Evolutionary conservation across 768 basidiomycete species (phyloP), one percentile per base, ranked within the genome.

Genomic region (Phylloporus scabripes): DNA sequence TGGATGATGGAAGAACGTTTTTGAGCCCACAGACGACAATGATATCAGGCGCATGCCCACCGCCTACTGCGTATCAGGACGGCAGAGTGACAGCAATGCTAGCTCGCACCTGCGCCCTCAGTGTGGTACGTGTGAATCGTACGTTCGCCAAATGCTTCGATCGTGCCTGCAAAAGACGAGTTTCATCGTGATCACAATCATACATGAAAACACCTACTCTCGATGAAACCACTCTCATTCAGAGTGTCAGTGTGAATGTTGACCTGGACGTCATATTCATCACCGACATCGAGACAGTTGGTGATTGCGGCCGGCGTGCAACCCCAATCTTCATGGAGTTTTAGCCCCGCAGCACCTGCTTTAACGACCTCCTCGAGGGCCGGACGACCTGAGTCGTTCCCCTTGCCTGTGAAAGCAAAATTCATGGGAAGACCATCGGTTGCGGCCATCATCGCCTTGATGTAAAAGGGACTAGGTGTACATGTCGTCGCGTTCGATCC

Each of bases 251-350:
- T 94, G 63, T 99, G 96, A 33, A 99, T 96, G 65, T 94, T 52
- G 43, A 90, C 86, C 77, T 98, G 95, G 4, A 99, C 89, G 65
- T 99, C 96, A 64, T 89, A 92, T 51, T 89, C 77, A 58, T 98
- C 92, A 1, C 74, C 93, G 17, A 98, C 78, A 46, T 83, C 80
- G 56, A 99, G 72, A 45, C 83, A 84, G 38, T 78, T 84, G 48
- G 72, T 70, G 55, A 98, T 97, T 1, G 80, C 79, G 15, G 81
- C 80, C 1, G 96, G 96, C 1, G 93, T 94, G 17, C 81, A 76
- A 2, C 95, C 95, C 95, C 95, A 97, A 66, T 98, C 95, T 67
- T 98, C 96, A 60, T 99, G 96, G 50, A 99, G 70, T 71, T 99
- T 99, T 58, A 98, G 65, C 1, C 96, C 96, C 12, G 77, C 80